Evolutionary conservation across 108 stramenopile species (phyloP).

Genomic region (Craspedostauros australis): DNA sequence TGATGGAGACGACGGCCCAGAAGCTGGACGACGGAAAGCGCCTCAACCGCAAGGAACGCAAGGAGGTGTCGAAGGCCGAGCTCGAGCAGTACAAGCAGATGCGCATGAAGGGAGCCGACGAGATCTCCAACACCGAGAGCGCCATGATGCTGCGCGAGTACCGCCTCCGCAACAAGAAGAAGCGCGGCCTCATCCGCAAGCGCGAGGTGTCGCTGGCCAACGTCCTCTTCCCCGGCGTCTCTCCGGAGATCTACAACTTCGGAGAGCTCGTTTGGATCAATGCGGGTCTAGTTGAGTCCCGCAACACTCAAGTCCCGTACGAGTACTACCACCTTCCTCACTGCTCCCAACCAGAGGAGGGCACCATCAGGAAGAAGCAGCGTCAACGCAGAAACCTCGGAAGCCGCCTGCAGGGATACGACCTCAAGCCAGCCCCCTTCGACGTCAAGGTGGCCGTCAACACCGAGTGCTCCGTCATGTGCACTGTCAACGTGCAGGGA

Average conservation of each 20-base stretch:
- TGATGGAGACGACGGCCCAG: constrained; percentile 21
- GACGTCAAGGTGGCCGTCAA: constrained; percentile 36
- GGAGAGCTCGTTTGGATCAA: constrained; percentile 48
- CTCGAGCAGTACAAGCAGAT: constrained; percentile 21
- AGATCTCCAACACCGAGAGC: constrained; percentile 30
- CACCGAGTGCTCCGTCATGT: constrained; percentile 54
- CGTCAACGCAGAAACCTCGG: constrained; percentile 62
- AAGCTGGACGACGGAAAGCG: constrained; percentile 36
- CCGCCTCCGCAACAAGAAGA: constrained; percentile 60
- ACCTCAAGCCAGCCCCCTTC: constrained; percentile 60
- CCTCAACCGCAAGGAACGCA: constrained; percentile 30
- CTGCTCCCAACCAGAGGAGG: constrained; percentile 33
- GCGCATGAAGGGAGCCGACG: constrained; percentile 25
- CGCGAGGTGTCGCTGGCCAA: constrained; percentile 39
- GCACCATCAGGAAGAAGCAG: constrained; percentile 2
- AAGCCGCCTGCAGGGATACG: constrained; percentile 60
- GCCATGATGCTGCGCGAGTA: constrained; percentile 34
- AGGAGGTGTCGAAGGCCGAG: constrained; percentile 29
- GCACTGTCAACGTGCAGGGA: constrained; percentile 40
- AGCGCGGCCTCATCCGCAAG: constrained; percentile 44
- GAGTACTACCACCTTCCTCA: constrained; percentile 88
- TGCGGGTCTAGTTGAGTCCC: constrained; percentile 62
- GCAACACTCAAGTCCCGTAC: constrained; percentile 86
- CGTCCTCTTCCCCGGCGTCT: constrained; percentile 66
- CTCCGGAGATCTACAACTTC: constrained; percentile 53